Conservation (phyloP, 495 filamentous ascomycete genomes). For the Rhypophila decipiens region DNA sequence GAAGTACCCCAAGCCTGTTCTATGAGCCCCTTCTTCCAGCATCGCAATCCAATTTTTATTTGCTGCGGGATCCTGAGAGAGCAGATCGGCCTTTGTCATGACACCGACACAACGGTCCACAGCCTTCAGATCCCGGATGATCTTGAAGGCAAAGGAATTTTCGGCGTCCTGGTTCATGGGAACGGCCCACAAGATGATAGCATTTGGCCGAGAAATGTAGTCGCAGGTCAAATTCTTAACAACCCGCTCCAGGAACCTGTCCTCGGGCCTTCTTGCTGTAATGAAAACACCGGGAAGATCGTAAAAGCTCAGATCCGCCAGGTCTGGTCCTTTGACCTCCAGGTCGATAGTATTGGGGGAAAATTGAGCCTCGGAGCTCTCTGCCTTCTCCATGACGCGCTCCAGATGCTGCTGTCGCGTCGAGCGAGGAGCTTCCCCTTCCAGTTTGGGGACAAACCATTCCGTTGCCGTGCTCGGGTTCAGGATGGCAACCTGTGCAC, state of each 20-base stretch:
- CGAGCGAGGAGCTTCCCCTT: conserved; percentile 20
- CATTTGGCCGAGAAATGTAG: conserved; percentile 57
- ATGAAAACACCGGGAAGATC: conserved; percentile 77
- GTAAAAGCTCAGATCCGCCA: conserved; percentile 70
- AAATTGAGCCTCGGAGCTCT: conserved; percentile 52
- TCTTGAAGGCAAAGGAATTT: conserved; percentile 59
- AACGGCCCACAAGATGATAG: conserved; percentile 67
- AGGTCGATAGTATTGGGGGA: conserved; percentile 71
- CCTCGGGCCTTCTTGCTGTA: conserved; percentile 52
- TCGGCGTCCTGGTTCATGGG: conserved; percentile 70
- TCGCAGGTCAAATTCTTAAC: conserved; percentile 61
- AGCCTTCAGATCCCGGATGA: conserved; percentile 56
- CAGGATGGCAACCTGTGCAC: conserved; percentile 67
- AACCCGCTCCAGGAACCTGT: conserved; percentile 57
- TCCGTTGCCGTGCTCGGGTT: conserved; percentile 47
- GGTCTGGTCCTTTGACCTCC: conserved; percentile 61
- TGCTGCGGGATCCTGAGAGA: conserved; percentile 41
- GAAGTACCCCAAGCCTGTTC: conserved; percentile 58
- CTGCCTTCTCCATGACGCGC: conserved; percentile 25
- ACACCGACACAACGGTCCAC: conserved; percentile 62
- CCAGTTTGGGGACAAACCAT: conserved; percentile 42
- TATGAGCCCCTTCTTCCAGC: conserved; percentile 47
- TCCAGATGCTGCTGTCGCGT: conserved; percentile 21
- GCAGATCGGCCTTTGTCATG: conserved; percentile 71
- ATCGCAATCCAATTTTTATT: conserved; percentile 50